Evolutionary conservation across 352 stramenopile genomes (phyloP).

Genomic region (Phytophthora kernoviae): DNA sequence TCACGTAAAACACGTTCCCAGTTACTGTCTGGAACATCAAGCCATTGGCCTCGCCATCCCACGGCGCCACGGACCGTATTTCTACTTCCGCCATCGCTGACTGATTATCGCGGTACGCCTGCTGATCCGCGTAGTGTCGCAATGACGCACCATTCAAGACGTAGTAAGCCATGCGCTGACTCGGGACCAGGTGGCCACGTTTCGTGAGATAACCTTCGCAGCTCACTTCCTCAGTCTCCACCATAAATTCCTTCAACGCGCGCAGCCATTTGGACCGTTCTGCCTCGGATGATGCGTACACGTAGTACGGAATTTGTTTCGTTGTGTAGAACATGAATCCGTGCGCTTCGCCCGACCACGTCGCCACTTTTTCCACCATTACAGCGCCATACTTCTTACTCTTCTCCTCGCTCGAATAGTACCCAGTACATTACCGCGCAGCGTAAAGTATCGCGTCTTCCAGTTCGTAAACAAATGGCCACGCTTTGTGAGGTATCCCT

Average conservation of each 20-base stretch:
- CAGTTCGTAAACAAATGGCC: slow-evolving; percentile 91
- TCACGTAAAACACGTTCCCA: slow-evolving; percentile 86
- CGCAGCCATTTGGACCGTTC: slow-evolving; percentile 83
- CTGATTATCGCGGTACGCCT: slow-evolving; percentile 85
- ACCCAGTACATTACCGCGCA: slow-evolving; percentile 82
- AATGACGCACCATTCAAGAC: slow-evolving; percentile 84
- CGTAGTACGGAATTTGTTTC: slow-evolving; percentile 91
- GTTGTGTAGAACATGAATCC: slow-evolving; percentile 92
- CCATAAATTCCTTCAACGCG: slow-evolving; percentile 84
- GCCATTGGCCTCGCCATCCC: slow-evolving; percentile 82
- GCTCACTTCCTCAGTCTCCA: slow-evolving; percentile 83
- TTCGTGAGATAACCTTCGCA: slow-evolving; percentile 90
- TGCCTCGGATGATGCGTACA: slow-evolving; percentile 82
- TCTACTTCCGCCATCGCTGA: slow-evolving; percentile 87
- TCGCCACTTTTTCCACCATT: slow-evolving; percentile 84
- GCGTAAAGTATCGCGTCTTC: slow-evolving; percentile 91
- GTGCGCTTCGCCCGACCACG: slow-evolving; percentile 84
- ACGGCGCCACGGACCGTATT: slow-evolving; percentile 71
- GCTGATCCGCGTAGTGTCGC: slow-evolving; percentile 83
- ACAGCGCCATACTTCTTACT: slow-evolving; percentile 86
- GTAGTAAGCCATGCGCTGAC: slow-evolving; percentile 87
- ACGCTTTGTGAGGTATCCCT: slow-evolving; percentile 87
- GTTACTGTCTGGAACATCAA: slow-evolving; percentile 89
- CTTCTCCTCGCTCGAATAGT: slow-evolving; percentile 87
- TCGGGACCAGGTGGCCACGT: slow-evolving; percentile 85